Evolutionary conservation across 2,329 filamentous ascomycete genomes (phyloP), one percentile per base, ranked within the genome.

Genomic region (Plectosphaerella sp.): DNA sequence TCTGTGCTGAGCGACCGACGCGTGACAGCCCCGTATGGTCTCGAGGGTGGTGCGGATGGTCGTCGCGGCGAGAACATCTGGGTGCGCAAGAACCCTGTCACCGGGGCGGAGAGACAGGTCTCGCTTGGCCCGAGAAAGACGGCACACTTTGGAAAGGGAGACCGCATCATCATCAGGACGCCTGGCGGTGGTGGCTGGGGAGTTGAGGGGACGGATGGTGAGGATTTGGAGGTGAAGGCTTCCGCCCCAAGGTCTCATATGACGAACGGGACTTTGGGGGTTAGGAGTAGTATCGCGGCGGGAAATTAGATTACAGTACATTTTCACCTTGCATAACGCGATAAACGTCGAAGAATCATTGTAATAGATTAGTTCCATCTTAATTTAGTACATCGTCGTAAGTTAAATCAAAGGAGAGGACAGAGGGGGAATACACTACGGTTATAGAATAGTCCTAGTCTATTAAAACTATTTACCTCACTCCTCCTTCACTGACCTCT

Each of bases 1-100:
- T 88, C 83, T 1, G 93, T 96, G 22, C 71, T 95, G 7, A 88
- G 84, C 7, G 90, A 95, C 67, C 68, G 90, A 16, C 72, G 91
- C 25, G 88, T 93, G 0, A 86, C 88, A 56, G 78, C 82, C 50
- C 91, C 91, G 0, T 92, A 91, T 52, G 89, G 89, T 0, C 75
- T 92, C 52, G 82, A 82, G 18, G 88, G 88, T 0, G 88, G 88
- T 1, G 82, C 80, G 9, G 84, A 89, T 45, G 89, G 84, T 0
- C 70, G 79, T 53, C 78, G 84, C 7, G 89, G 89, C 0, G 67
- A 86, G 52, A 92, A 92, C 57, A 72, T 88, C 45, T 90, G 87
- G 84, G 78, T 88, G 1, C 58, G 62, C 1, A 61, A 60, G 20
- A 58, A 66, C 25, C 53, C 62, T 0, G 54, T 62, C 3, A 62